Base-by-base conservation (phyloP, 2,329 filamentous ascomycete species). In the Hypoxylon sp. region DNA sequence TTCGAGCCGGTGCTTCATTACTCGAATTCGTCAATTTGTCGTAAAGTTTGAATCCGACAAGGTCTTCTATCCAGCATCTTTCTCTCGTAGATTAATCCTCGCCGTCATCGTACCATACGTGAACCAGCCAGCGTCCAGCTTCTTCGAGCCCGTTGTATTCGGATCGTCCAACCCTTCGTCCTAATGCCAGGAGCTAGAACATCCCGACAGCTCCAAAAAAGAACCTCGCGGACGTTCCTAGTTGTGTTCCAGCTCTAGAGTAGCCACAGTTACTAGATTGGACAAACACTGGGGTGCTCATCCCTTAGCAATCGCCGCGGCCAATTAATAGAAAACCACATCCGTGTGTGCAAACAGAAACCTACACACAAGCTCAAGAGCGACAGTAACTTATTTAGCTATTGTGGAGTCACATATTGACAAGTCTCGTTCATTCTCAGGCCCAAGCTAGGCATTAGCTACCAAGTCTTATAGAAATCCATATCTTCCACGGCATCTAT, bases 351-450 rank as follows among this genome's bases (percentile, higher is more conserved):
- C 62, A 66, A 57, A 38, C 63, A 43, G 48, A 32, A 34, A 50
- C 61, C 10, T 51, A 23, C 50, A 38, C 50, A 55, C 62, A 67
- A 43, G 36, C 46, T 5, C 19, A 32, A 30, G 59, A 36, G 9
- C 13, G 43, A n/a, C 21, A 21, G 13, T 19, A 51, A 52, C 41
- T 13, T 34, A 67, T 38, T 62, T 49, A 11, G 23, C 53, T 32
- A 41, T 57, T 23, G 19, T 52, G n/a, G 62, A 50, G 25, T 32
- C 62, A 14, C 71, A 65, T 52, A 56, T 61, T 52, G 38, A 65
- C 10, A 61, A 65, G 41, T 10, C 68, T 32, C 58, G 41, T 43
- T 60, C 49, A 14, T 38, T 66, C 36, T 55, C 69, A 2, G 65
- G 60, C 21, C 67, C 72, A 41, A 43, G 10, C 38, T 60, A 25